phyloP scores from a whole-genome alignment of 495 filamentous ascomycete species.

The Pseudoneurospora amorphoporcata region DNA sequence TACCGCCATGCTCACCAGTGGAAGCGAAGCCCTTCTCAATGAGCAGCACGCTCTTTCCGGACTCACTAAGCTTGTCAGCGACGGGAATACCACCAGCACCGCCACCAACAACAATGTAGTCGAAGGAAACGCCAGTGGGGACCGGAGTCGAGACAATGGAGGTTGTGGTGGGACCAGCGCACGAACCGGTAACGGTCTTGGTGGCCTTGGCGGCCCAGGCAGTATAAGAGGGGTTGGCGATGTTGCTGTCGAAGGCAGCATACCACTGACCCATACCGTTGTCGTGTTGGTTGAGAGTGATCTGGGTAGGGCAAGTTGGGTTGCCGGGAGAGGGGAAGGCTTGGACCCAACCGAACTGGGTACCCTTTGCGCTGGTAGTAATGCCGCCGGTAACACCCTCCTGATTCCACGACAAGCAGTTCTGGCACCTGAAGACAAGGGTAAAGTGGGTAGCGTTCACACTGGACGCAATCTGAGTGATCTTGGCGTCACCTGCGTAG shows the following conservation, averaged over 20 bases:
- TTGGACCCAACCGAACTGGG: slow-evolving; percentile 27
- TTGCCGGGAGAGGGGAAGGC: slow-evolving; percentile 21
- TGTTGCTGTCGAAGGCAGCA: slow-evolving; percentile 25
- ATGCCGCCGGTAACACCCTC: slow-evolving; percentile 10
- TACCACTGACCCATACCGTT: slow-evolving; percentile 35
- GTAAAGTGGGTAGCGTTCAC: slow-evolving; percentile 46
- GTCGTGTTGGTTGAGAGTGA: slow-evolving; percentile 25
- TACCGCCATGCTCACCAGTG: slow-evolving; percentile 49
- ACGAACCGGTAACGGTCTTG: slow-evolving; percentile 26
- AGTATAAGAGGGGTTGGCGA: slow-evolving; percentile 40
- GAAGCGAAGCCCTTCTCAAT: slow-evolving; percentile 56
- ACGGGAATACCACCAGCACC: slow-evolving; percentile 57
- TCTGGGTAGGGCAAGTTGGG: slow-evolving; percentile 24
- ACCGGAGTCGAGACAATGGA: slow-evolving; percentile 27
- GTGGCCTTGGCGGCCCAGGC: slow-evolving; percentile 40
- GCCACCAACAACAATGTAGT: slow-evolving; percentile 59
- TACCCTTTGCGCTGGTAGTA: slow-evolving; percentile 14
- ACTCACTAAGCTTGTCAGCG: slow-evolving; percentile 52
- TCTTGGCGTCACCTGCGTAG: slow-evolving; percentile 47
- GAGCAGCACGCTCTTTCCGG: slow-evolving; percentile 54
- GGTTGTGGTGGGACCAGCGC: slow-evolving; percentile 16
- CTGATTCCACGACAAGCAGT: slow-evolving; percentile 46
- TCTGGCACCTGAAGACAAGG: slow-evolving; percentile 51
- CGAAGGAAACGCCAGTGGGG: slow-evolving; percentile 41
- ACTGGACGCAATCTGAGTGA: slow-evolving; percentile 45